Percentiles rank a stretch among this genome's conserved stretches.
These are phyloP conservation scores for Hypholoma sublateritium DNA, from an alignment of 768 basidiomycete genomes.

Conservation along the genomic window DNA sequence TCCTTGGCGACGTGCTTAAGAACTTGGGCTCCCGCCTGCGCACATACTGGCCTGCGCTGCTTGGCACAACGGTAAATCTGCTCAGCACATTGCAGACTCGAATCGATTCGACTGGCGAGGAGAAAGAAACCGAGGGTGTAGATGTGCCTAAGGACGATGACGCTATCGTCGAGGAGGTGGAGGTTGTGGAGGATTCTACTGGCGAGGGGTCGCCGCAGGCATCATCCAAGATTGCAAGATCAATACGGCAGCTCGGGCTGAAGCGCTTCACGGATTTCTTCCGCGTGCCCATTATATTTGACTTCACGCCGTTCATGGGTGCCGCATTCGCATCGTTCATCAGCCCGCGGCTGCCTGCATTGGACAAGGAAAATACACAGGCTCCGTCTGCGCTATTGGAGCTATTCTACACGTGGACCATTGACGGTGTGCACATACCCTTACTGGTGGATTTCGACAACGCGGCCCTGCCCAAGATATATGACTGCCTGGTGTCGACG, in stretches of 20 bases:
- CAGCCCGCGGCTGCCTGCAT: constrained; percentile 71
- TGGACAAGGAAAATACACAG: constrained; percentile 89
- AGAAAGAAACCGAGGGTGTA: constrained; percentile 20
- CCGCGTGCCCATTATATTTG: constrained; percentile 67
- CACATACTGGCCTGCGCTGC: constrained; percentile 70
- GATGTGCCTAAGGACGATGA: constrained; percentile 21
- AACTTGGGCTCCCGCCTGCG: constrained; percentile 75
- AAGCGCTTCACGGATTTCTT: constrained; percentile 90
- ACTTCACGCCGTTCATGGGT: constrained; percentile 71
- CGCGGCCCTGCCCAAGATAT: constrained; percentile 71
- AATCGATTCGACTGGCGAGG: constrained; percentile 35
- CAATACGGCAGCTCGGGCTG: constrained; percentile 79
- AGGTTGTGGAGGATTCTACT: constrained; percentile 36
- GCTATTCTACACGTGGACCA: constrained; percentile 78
- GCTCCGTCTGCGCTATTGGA: constrained; percentile 88
- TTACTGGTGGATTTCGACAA: constrained; percentile 73
- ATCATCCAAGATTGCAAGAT: constrained; percentile 47
- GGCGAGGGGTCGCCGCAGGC: constrained; percentile 25
- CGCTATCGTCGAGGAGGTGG: constrained; percentile 36
- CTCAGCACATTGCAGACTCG: constrained; percentile 61
- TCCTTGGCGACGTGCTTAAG: constrained; percentile 83
- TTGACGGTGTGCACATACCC: constrained; percentile 49
- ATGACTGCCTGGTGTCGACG: constrained; percentile 75
- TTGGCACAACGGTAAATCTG: constrained; percentile 69
- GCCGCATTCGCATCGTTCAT: constrained; percentile 71